These are phyloP conservation scores for Podila epicladia DNA, from an alignment of 192 early-diverging fungal genomes.

Conservation along the genomic window DNA sequence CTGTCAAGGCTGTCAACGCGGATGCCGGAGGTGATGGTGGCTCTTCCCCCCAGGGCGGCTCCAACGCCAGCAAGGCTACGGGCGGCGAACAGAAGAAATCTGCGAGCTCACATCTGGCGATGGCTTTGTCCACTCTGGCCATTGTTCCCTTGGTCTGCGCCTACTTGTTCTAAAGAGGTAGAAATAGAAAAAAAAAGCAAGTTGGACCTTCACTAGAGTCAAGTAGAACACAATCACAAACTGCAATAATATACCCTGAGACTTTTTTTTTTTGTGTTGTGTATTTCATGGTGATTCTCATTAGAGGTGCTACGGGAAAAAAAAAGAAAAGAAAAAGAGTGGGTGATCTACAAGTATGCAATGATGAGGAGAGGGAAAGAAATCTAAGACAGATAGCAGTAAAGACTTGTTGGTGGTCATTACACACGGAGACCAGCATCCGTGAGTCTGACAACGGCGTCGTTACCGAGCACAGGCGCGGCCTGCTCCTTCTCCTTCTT, in stretches of 20 bases:
- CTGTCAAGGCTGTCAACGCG: conserved; percentile 19
- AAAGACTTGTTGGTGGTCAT: neutral
- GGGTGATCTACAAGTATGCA: conserved; percentile 5
- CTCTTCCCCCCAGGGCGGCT: neutral
- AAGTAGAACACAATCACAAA: neutral
- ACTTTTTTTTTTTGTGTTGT: no score
- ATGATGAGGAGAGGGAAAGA: neutral
- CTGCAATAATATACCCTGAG: neutral
- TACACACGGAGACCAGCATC: conserved; percentile 40
- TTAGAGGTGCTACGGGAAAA: neutral
- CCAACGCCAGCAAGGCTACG: neutral
- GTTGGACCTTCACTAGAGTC: neutral
- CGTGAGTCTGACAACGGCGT: conserved; percentile 44
- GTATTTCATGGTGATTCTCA: no score
- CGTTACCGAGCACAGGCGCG: conserved; percentile 31
- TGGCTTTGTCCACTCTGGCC: conserved; percentile 1
- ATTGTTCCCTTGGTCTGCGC: conserved; percentile 18
- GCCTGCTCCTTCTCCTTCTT: conserved; percentile 54
- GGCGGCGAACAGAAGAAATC: neutral
- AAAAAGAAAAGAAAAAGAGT: neutral
- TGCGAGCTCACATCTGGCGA: neutral
- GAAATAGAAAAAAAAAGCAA: neutral
- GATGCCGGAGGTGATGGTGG: neutral
- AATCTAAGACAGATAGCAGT: neutral
- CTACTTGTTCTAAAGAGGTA: conserved; percentile 15